Evolutionary conservation across 2,329 filamentous ascomycete species (phyloP), one percentile per base, ranked within the genome.

Genomic region (Parastagonospora nodorum): DNA sequence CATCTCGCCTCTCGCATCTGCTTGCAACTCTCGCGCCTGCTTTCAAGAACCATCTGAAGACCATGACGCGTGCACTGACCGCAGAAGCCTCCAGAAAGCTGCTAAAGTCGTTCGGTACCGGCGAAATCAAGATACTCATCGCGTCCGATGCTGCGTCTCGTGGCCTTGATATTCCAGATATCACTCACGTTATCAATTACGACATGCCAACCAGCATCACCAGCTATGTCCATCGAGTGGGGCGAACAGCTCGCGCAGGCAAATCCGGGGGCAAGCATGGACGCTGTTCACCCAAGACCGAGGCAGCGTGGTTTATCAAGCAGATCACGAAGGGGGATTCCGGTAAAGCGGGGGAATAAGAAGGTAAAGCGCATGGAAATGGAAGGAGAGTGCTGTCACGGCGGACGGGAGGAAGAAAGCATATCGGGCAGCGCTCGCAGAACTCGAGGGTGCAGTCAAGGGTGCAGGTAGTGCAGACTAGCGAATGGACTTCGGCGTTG

Each of bases 131-230:
- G 6, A 85, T 96, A 40, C 84, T 97, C 37, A 87, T 97, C 39
- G 92, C 92, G 1, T 96, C 94, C 0, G 93, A 97, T 70, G 88
- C 95, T n/a, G 90, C 94, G 1, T 90, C 92, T 2, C 89, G 93
- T 57, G 94, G 93, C 64, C 85, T 97, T 24, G 93, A 97, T 72
- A 81, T 96, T 10, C 84, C 85, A 1, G 82, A 84, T 40, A 82
- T 97, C 40, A 86, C 87, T 31, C 89, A 96, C 67, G 91, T 97
- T 40, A 80, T 97, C 74, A 97, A 96, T 76, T 97, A 97, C 78
- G 93, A 97, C 71, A 82, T 97, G 44, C 93, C 93, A 0, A 82
- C 85, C 4, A 92, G 88, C 65, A 78, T 92, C 30, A 88, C 88
- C 5, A 88, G 86, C 19, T 97, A 97, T 64, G 86, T 97, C 4